Evolutionary conservation across 2,329 filamentous ascomycete genomes (phyloP), one percentile per base, ranked within the genome.

Genomic region (Scytalidium sp.): DNA sequence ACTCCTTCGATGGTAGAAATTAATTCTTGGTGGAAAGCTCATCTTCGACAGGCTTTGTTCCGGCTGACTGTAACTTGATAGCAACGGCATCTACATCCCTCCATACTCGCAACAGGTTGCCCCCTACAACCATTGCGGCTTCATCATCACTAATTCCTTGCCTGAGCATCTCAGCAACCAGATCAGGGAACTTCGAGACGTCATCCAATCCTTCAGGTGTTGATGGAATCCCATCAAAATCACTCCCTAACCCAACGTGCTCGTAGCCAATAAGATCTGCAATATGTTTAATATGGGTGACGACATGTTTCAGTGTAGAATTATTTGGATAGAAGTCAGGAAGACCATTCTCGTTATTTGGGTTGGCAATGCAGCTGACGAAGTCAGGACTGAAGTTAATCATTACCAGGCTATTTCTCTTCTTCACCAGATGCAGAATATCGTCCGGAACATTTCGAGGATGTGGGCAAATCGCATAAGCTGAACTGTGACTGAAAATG

Each of bases 361-460:
- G 72, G 9, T 80, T 76, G 1, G 56, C 51, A 15, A 51, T 45
- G 66, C 92, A 96, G 22, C 85, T 88, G 53, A 96, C 82, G 66
- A 96, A 97, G 17, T 84, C 84, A 0, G 90, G 89, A 15, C 81
- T 75, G 63, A 96, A 95, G 66, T 96, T 97, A 54, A 97, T 83
- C 90, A 97, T 96, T 47, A 97, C 88, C 9, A 97, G 61, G 3
- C 87, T 87, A 54, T 85, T 81, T 2, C 79, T 82, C 60, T 81
- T 67, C 66, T 88, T 89, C 32, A 97, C 88, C 1, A 94, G 73
- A 36, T 86, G 71, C 7, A 97, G 74, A 13, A 96, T 83, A 49
- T 92, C 80, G 56, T 97, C 91, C 1, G 89, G 88, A 7, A 96
- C 92, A 60, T 97, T 97, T 27, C 93, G 82, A 9, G 91, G 90